Conservation (phyloP, 2,329 filamentous ascomycete genomes). For the Trichoderma koningii region DNA sequence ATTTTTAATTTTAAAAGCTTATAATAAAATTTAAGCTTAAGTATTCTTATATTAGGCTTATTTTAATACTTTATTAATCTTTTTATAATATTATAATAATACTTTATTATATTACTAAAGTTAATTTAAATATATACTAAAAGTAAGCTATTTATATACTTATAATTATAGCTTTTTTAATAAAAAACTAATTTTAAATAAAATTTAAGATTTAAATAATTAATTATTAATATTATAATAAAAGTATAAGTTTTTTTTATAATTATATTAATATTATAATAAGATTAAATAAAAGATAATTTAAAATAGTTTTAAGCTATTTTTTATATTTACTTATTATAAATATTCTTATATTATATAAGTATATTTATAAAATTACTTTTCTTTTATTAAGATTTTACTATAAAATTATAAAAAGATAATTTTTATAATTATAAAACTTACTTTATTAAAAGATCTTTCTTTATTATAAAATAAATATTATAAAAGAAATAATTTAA, state of each 20-base stretch:
- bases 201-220: too few species aligned
- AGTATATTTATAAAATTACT: background rate
- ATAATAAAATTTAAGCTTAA: constrained; percentile 46
- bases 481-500: too few species aligned
- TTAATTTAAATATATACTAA: background rate
- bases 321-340: too few species aligned
- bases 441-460: too few species aligned
- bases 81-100: background rate
- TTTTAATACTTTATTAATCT: background rate
- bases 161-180: constrained; percentile 6
- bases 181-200: background rate
- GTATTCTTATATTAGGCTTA: constrained; percentile 1
- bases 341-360: background rate
- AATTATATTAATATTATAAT: background rate
- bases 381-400: too few species aligned
- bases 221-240: background rate
- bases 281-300: background rate
- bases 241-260: background rate
- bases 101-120: background rate
- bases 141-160: constrained; percentile 15
- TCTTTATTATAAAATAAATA: too few species aligned
- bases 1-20: background rate
- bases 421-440: too few species aligned
- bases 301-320: too few species aligned
- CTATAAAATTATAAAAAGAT: too few species aligned